phyloP scores from a whole-genome alignment of 2,329 filamentous ascomycete genomes.

The Cladosporium austrohemisphaericum region DNA sequence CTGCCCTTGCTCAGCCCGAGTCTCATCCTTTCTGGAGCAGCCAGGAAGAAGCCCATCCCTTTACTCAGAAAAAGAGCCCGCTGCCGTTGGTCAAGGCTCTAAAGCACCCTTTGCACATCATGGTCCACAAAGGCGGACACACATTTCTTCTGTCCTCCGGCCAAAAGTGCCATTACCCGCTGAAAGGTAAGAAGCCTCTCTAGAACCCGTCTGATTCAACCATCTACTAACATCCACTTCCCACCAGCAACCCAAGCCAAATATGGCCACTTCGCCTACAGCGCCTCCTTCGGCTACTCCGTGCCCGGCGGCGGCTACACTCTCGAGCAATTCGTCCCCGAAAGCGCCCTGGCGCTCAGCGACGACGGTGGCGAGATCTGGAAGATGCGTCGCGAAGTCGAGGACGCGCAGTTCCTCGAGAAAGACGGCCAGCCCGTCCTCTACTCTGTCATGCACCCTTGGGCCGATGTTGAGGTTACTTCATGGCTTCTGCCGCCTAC shows the following conservation, averaged over 20 bases:
- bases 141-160: slow-evolving; percentile 72
- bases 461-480: slow-evolving; percentile 61
- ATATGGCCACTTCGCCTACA: slow-evolving; percentile 76
- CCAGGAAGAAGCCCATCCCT: slow-evolving; percentile 54
- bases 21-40: slow-evolving; percentile 73
- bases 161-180: slow-evolving; percentile 77
- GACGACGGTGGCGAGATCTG: slow-evolving; percentile 75
- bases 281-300: slow-evolving; percentile 70
- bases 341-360: slow-evolving; percentile 70
- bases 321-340: slow-evolving; percentile 71
- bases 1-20: slow-evolving; percentile 65
- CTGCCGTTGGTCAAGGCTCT: slow-evolving; percentile 61
- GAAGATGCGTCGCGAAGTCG: slow-evolving; percentile 69
- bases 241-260: slow-evolving; percentile 67
- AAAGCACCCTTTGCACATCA: slow-evolving; percentile 68
- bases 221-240: background rate
- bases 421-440: slow-evolving; percentile 56
- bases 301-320: slow-evolving; percentile 73
- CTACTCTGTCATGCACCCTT: slow-evolving; percentile 67
- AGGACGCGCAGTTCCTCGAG: slow-evolving; percentile 60
- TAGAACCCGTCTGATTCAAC: too few relatives aligned
- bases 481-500: slow-evolving; percentile 64
- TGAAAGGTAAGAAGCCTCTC: slow-evolving; percentile 51
- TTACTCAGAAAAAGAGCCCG: slow-evolving; percentile 47
- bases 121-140: slow-evolving; percentile 64